Conservation (phyloP, 2,329 filamentous ascomycete genomes). For the Exophiala mesophila region DNA sequence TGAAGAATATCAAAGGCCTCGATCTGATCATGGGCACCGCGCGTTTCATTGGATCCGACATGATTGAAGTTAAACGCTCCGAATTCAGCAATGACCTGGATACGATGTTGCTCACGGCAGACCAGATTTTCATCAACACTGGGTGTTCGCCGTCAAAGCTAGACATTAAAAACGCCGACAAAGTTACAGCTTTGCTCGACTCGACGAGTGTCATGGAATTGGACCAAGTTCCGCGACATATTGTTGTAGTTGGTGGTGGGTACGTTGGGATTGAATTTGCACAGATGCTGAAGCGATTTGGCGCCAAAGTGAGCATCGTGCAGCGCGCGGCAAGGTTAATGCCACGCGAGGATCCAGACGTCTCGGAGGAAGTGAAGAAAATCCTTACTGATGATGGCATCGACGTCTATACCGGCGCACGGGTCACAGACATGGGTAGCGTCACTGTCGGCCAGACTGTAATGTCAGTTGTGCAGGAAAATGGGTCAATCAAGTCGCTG, state of each 20-base stretch:
- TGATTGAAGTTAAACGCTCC: conserved; percentile 31
- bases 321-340: conserved; percentile 43
- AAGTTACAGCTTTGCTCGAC: conserved; percentile 19
- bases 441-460: conserved; percentile 28
- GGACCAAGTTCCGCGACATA: conserved; percentile 37
- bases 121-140: conserved; percentile 27
- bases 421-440: conserved; percentile 25
- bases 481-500: conserved; percentile 24
- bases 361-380: conserved; percentile 39
- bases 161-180: conserved; percentile 18
- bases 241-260: conserved; percentile 51
- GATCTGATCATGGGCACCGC: conserved; percentile 45
- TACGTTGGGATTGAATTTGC: conserved; percentile 52
- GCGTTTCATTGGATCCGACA: conserved; percentile 40
- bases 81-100: conserved; percentile 25
- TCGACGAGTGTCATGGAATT: conserved; percentile 28
- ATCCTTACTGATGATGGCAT: conserved; percentile 47
- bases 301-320: conserved; percentile 46
- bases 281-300: conserved; percentile 49
- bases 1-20: conserved; percentile 35
- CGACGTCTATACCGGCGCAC: conserved; percentile 37
- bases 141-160: conserved; percentile 24
- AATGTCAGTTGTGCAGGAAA: conserved; percentile 15
- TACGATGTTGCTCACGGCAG: conserved; percentile 31
- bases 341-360: conserved; percentile 46